Base-by-base conservation (phyloP, 148 eudicot genomes). In the Mesembryanthemum crystallinum region DNA sequence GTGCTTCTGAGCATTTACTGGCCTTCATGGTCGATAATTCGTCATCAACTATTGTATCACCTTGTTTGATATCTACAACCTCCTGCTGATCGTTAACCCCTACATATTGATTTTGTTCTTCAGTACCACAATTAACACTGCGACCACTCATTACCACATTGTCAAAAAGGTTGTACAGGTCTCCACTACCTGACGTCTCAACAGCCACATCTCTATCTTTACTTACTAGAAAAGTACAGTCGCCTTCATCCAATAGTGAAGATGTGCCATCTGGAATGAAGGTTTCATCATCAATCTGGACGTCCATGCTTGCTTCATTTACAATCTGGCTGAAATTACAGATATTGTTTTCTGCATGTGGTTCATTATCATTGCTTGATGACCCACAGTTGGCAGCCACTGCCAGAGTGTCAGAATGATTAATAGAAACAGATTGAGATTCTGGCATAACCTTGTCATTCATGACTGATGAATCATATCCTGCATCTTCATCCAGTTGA, bases 391-490 rank as follows among this genome's bases (percentile, higher is more conserved):
- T 74, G 42, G 24, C 52, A 21, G 47, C 33, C 64, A 15, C 32
- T 29, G 37, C 60, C 27, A 17, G 24, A 66, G 61, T 69, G 68
- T 73, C 60, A 20, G 25, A 75, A 28, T 30, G 7, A n/a, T 62
- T 35, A 42, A 20, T 42, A 67, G 54, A 54, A 25, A 77, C 72
- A 54, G 37, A 55, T 39, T 67, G 66, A 47, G 78, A 68, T 29
- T 76, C 76, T 28, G 52, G 60, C 7, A 24, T 63, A 73, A 45
- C 60, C 27, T 51, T 71, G 37, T 63, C 45, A 49, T 73, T 62
- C 55, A n/a, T 69, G 65, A 60, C 74, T 57, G 73, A 73, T 25
- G 72, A 64, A 61, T 77, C 70, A 42, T 28, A 59, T 45, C 76
- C 67, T 33, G 27, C 67, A 21, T 77, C 81, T 69, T 81, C 74